A percentile compares a stretch with the other conserved stretches of the same genome.
These are phyloP conservation scores for Penicillium steckii DNA, from an alignment of 495 filamentous ascomycete species.

Conservation along the genomic window DNA sequence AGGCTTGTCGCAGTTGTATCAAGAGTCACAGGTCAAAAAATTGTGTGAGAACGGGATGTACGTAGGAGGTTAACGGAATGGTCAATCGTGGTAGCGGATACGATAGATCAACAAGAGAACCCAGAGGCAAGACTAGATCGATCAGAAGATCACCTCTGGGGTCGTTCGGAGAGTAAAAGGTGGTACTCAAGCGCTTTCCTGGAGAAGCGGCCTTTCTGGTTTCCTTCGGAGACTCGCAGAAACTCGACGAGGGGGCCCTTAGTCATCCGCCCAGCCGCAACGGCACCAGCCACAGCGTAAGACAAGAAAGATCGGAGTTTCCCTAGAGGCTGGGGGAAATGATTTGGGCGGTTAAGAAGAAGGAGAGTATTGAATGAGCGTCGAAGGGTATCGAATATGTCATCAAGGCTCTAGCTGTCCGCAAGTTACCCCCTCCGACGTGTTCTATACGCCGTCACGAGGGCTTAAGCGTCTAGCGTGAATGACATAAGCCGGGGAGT, in stretches of 20 bases:
- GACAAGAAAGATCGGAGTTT: too few species aligned
- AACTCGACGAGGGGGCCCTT: constrained; percentile 33
- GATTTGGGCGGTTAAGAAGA: too few species aligned
- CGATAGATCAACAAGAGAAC: constrained; percentile 5
- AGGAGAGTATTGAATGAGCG: neutral
- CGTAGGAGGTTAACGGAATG: constrained; percentile 7
- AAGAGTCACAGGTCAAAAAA: constrained; percentile 17
- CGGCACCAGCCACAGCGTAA: neutral
- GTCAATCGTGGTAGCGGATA: constrained; percentile 18
- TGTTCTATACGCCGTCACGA: constrained; percentile 6
- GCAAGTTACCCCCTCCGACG: constrained; percentile 2
- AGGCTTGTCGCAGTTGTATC: constrained; percentile 9
- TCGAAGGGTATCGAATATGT: neutral
- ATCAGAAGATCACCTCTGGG: constrained; percentile 21
- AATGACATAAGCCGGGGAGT: constrained; percentile 14
- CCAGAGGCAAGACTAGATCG: constrained; percentile 19
- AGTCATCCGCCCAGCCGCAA: constrained; percentile 25
- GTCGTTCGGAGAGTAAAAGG: constrained; percentile 3
- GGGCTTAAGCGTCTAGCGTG: constrained; percentile 1
- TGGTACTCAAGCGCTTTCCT: constrained; percentile 2
- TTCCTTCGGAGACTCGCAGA: constrained; percentile 30
- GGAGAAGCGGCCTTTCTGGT: constrained; percentile 9
- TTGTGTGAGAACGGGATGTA: constrained; percentile 18
- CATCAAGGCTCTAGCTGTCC: constrained; percentile 5
- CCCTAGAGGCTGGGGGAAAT: neutral